Evolutionary conservation across 192 early-diverging fungal genomes (phyloP).

Genomic region (Coemansia sp.): DNA sequence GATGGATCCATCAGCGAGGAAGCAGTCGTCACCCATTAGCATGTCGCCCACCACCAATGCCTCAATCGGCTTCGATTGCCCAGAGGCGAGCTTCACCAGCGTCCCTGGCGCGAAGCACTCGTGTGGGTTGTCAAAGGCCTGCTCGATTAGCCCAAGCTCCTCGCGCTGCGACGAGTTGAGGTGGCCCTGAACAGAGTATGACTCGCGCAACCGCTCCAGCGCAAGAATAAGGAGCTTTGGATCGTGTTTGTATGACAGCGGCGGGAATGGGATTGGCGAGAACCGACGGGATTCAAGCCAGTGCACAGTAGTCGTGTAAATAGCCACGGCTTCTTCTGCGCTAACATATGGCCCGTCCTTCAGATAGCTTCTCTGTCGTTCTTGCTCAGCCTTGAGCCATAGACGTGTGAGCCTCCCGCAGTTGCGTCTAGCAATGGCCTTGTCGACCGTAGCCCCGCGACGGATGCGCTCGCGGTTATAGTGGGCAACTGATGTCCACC

Average conservation of each 20-base stretch:
- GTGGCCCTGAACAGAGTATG: constrained; percentile 92
- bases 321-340: constrained; percentile 96
- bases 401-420: constrained; percentile 96
- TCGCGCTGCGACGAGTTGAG: constrained; percentile 96
- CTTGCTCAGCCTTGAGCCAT: constrained; percentile 99
- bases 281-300: constrained; percentile 98
- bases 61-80: constrained; percentile 21
- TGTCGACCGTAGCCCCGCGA: constrained; percentile 97
- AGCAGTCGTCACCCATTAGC: constrained; percentile 37
- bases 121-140: constrained; percentile 97
- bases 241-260: constrained; percentile 99
- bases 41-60: constrained; percentile 22
- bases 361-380: constrained; percentile 98
- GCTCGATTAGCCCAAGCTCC: constrained; percentile 96
- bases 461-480: constrained; percentile 99
- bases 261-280: constrained; percentile 98
- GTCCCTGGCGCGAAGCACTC: constrained; percentile 44
- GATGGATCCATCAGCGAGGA: constrained; percentile 7
- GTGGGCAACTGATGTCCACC: constrained; percentile 98
- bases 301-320: constrained; percentile 96
- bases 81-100: constrained; percentile 24
- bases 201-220: constrained; percentile 91
- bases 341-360: constrained; percentile 99
- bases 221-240: constrained; percentile 97
- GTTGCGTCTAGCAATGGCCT: constrained; percentile 98